These are phyloP conservation scores for Basidioascus undulatus DNA, from an alignment of 768 basidiomycete species.

Conservation along the genomic window DNA sequence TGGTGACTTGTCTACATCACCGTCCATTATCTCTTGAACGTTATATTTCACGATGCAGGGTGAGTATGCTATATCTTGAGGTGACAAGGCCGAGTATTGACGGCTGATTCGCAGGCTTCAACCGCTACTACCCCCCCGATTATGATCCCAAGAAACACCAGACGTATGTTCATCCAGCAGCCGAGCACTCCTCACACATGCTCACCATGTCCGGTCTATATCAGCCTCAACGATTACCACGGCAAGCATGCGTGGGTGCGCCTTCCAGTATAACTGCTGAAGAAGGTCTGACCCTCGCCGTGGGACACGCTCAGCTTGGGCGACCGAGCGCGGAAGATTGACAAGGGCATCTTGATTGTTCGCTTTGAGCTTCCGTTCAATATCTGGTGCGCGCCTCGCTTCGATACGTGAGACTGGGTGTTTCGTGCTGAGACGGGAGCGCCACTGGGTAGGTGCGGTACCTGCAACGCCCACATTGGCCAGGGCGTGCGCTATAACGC, in stretches of 20 bases:
- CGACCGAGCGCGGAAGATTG: constrained; percentile 77
- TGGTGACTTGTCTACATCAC: too few species aligned
- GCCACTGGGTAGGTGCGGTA: constrained; percentile 30
- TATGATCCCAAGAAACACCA: constrained; percentile 45
- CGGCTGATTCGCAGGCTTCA: too few species aligned
- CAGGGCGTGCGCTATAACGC: constrained; percentile 99
- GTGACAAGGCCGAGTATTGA: too few species aligned
- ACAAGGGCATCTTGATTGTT: constrained; percentile 83
- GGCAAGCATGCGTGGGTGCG: constrained; percentile 49
- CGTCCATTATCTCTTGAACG: too few species aligned
- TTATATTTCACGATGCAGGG: too few species aligned
- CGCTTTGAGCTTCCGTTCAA: constrained; percentile 93
- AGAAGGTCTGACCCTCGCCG: neutral
- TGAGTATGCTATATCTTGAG: too few species aligned
- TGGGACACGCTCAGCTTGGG: constrained; percentile 19
- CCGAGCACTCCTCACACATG: neutral
- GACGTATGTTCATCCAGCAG: constrained; percentile 40
- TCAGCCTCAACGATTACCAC: constrained; percentile 19
- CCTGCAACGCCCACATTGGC: constrained; percentile 88
- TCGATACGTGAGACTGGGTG: constrained; percentile 20
- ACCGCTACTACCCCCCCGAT: constrained; percentile 50
- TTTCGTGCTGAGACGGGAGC: neutral
- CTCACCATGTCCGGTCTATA: neutral
- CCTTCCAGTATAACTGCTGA: neutral
- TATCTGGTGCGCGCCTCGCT: constrained; percentile 96